phyloP scores from a whole-genome alignment of 2,329 filamentous ascomycete genomes.

The Pseudogymnoascus sp. region DNA sequence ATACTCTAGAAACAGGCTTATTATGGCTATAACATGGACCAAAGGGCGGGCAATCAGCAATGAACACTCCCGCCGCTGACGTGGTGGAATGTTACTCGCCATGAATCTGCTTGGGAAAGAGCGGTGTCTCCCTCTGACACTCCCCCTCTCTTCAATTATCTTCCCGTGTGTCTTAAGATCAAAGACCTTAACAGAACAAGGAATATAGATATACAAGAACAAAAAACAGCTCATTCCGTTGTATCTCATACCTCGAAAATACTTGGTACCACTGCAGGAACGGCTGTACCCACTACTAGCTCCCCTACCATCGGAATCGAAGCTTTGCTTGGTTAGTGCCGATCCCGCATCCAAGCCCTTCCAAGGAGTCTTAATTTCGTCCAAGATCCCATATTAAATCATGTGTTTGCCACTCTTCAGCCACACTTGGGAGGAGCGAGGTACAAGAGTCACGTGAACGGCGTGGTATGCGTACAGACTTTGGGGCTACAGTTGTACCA shows the following conservation, averaged over 20 bases:
- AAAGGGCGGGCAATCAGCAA: neutral
- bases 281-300: slow-evolving; percentile 1
- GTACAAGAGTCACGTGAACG: neutral
- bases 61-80: neutral
- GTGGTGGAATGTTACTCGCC: neutral
- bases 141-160: neutral
- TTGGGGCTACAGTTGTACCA: neutral
- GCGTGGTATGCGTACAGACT: neutral
- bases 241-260: neutral
- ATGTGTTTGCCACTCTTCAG: neutral
- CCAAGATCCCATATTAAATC: neutral
- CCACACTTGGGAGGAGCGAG: neutral
- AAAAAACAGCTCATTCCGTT: neutral
- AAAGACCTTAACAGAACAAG: neutral
- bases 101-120: neutral
- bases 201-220: neutral
- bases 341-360: neutral
- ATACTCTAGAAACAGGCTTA: neutral
- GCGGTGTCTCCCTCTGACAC: neutral
- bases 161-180: neutral
- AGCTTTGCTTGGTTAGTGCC: neutral
- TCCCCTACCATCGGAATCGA: neutral
- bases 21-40: neutral
- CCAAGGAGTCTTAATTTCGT: neutral
- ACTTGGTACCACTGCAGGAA: neutral